Evolutionary conservation across 2,329 filamentous ascomycete genomes (phyloP).

Genomic region (Aspergillus sp.): DNA sequence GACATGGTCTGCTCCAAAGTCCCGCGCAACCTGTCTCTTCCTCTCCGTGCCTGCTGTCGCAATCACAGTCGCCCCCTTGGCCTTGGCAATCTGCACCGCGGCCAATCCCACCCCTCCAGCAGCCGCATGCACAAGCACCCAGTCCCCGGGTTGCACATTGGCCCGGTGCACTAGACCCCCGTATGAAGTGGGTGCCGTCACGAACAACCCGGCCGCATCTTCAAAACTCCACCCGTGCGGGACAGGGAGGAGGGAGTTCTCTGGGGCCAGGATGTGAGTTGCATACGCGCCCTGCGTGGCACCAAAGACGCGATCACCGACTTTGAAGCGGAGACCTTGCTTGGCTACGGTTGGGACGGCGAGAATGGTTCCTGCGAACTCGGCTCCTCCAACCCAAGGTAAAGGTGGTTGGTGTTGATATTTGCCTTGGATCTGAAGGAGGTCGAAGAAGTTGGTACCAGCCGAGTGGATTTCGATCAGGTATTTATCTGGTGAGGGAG

Average conservation of each 20-base stretch:
- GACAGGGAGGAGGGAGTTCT: slow-evolving; percentile 65
- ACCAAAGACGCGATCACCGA: slow-evolving; percentile 82
- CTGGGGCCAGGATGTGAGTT: slow-evolving; percentile 64
- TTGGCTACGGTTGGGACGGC: slow-evolving; percentile 54
- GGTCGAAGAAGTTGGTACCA: slow-evolving; percentile 95
- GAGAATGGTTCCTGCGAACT: slow-evolving; percentile 78
- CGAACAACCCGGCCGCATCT: slow-evolving; percentile 83
- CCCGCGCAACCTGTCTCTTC: slow-evolving; percentile 73
- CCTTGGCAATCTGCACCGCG: slow-evolving; percentile 91
- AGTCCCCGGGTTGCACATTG: slow-evolving; percentile 72
- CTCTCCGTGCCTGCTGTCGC: slow-evolving; percentile 78
- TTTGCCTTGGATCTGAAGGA: slow-evolving; percentile 90
- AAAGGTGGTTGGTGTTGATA: slow-evolving; percentile 89
- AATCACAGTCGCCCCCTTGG: slow-evolving; percentile 84
- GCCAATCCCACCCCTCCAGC: slow-evolving; percentile 88
- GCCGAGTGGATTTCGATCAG: slow-evolving; percentile 80
- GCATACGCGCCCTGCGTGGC: slow-evolving; percentile 83
- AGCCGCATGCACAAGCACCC: slow-evolving; percentile 85
- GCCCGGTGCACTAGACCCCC: slow-evolving; percentile 76
- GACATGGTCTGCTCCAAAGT: slow-evolving; percentile 79
- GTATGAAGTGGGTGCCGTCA: slow-evolving; percentile 88
- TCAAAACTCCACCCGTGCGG: slow-evolving; percentile 77
- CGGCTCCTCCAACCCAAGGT: slow-evolving; percentile 80
- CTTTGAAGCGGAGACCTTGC: slow-evolving; percentile 58
- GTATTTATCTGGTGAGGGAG: slow-evolving; percentile 69